A percentile compares a stretch with the other conserved stretches of the same genome.
phyloP scores from a whole-genome alignment of 2,329 filamentous ascomycete species.

The Acrodontium crateriforme region DNA sequence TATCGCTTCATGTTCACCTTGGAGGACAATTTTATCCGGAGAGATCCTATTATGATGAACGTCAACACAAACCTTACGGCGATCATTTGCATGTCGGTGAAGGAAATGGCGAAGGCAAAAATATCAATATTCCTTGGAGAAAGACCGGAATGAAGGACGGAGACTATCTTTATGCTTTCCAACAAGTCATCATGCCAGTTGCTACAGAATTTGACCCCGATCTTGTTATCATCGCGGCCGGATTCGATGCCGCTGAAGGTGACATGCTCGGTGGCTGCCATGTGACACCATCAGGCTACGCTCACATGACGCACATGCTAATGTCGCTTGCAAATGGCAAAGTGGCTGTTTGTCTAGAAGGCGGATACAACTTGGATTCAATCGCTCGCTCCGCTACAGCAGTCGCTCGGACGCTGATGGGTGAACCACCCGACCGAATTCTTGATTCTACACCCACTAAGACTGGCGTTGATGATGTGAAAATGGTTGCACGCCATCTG shows the following conservation, averaged over 20 bases:
- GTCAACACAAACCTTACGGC: constrained; percentile 36
- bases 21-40: constrained; percentile 75
- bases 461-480: constrained; percentile 41
- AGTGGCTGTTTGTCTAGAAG: constrained; percentile 83
- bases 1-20: constrained; percentile 82
- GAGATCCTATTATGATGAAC: constrained; percentile 41
- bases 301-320: constrained; percentile 98
- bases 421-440: constrained; percentile 64
- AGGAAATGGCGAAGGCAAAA: constrained; percentile 45
- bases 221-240: constrained; percentile 85
- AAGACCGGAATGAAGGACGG: constrained; percentile 76
- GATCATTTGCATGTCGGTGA: constrained; percentile 46
- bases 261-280: constrained; percentile 88
- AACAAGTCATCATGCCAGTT: constrained; percentile 92
- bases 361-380: constrained; percentile 84
- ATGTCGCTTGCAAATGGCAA: constrained; percentile 88
- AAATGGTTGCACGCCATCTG: constrained; percentile 44
- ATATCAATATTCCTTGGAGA: constrained; percentile 58
- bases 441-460: constrained; percentile 33
- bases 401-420: constrained; percentile 87
- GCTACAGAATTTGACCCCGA: constrained; percentile 88
- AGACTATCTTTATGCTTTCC: constrained; percentile 93
- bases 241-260: constrained; percentile 88
- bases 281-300: constrained; percentile 81
- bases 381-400: constrained; percentile 88